Percentiles rank a stretch among this genome's conserved stretches.
phyloP scores from a whole-genome alignment of 2,329 filamentous ascomycete genomes.

The Clarireedia sp. region DNA sequence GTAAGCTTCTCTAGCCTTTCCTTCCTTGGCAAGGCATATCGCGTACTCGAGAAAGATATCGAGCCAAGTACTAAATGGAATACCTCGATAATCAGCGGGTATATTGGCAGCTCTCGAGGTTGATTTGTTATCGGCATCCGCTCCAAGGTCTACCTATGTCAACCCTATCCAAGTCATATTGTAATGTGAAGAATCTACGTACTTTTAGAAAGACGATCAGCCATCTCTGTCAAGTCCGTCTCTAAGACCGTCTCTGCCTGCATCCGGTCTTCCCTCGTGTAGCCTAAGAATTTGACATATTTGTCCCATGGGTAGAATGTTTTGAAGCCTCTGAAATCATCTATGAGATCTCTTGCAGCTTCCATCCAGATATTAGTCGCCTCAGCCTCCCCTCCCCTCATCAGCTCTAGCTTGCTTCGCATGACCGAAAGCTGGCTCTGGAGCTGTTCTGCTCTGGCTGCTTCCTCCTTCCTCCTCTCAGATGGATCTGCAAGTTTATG shows the following conservation, averaged over 20 bases:
- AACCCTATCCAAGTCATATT: constrained; percentile 3
- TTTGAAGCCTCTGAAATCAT: constrained; percentile 56
- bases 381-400: constrained; percentile 24
- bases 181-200: constrained; percentile 1
- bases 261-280: constrained; percentile 15
- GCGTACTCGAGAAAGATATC: constrained; percentile 86
- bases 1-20: constrained; percentile 66
- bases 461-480: constrained; percentile 33
- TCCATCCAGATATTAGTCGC: constrained; percentile 43
- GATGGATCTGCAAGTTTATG: constrained; percentile 18
- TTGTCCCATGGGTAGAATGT: constrained; percentile 61
- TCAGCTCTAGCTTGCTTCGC: constrained; percentile 32
- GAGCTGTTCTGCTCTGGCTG: constrained; percentile 27
- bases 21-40: constrained; percentile 61
- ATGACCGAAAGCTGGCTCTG: constrained; percentile 34
- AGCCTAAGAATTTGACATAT: constrained; percentile 50
- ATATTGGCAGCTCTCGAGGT: constrained; percentile 14
- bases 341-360: constrained; percentile 50
- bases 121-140: constrained; percentile 14
- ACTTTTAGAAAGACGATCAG: constrained; percentile 26
- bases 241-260: constrained; percentile 24
- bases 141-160: constrained; percentile 22
- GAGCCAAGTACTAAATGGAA: constrained; percentile 78
- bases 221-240: constrained; percentile 23
- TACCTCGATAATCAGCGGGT: constrained; percentile 55